Base-by-base conservation (phyloP, 768 basidiomycete species). In the Lactifluus pinguis region DNA sequence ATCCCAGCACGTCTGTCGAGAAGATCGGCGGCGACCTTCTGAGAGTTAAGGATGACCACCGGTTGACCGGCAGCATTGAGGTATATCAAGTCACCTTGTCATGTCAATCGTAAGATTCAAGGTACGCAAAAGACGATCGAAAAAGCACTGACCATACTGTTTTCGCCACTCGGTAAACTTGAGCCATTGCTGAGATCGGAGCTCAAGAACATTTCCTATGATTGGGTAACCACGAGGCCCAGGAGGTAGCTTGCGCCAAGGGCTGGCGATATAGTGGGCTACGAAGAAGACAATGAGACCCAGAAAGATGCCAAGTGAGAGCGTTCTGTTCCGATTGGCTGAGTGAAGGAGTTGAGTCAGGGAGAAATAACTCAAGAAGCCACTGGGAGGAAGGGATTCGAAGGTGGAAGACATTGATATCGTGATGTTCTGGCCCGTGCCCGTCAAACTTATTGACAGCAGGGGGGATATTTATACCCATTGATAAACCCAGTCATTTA, bases 1-100 rank as follows among this genome's bases (percentile, higher is more conserved):
- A 72, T 71, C 9, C 63, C 55, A 11, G 68, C 62, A n/a, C 69
- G 61, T 53, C 66, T 63, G n/a, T 73, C 73, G 4, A 72, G 65
- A 8, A 74, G 65, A 25, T 74, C 73, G 15, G 59, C 52, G 0
- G 69, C 71, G 21, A 66, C 69, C 45, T 71, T 65, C 15, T 62
- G 57, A 32, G 67, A 65, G 53, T 69, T 72, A 49, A 74, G 61
- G 36, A 74, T 55, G 14, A 74, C 58, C 47, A 69, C 49, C 9
- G 64, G 52, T 13, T 47, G 58, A n/a, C 65, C 66, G 5, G 66
- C 50, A 19, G 68, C 58, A 49, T 61, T 53, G n/a, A 70, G 49
- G 55, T 70, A 65, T 10, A 70, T 50, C 11, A 63, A 8, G 21
- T 63, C 29, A n/a, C 62, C 59, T 63, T 29, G 11, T 38, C 17